Percentiles rank a stretch among this genome's conserved stretches.
phyloP scores from a whole-genome alignment of 1,284 basidiomycete genomes.

The Boletus sp. region DNA sequence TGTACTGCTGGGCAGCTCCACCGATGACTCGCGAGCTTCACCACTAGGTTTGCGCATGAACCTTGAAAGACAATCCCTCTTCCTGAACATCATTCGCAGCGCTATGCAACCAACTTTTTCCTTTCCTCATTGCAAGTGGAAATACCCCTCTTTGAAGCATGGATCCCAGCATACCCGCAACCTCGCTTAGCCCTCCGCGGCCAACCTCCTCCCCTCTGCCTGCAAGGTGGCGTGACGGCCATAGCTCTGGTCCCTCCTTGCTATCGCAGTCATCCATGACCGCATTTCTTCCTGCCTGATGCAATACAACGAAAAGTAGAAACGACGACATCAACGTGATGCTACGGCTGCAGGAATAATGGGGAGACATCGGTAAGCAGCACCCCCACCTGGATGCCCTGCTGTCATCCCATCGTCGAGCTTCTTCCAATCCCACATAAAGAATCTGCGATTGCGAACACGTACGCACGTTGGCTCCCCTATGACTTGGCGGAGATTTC shows the following conservation, averaged over 20 bases:
- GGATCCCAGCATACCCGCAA: conserved; percentile 20
- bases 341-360: conserved; percentile 29
- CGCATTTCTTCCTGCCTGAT: conserved; percentile 27
- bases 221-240: conserved; percentile 30
- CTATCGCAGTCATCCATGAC: conserved; percentile 25
- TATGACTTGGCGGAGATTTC: conserved; percentile 32
- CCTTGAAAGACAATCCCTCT: conserved; percentile 13
- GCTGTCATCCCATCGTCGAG: conserved; percentile 9
- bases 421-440: conserved; percentile 22
- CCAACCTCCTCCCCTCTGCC: conserved; percentile 27
- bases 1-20: conserved; percentile 1
- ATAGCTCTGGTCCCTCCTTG: conserved; percentile 25
- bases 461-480: conserved; percentile 22
- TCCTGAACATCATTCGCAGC: conserved; percentile 7
- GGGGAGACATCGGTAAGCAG: conserved; percentile 26
- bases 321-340: conserved; percentile 34
- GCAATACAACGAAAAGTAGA: conserved; percentile 26
- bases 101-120: conserved; percentile 3
- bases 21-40: neutral
- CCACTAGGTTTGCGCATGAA: conserved; percentile 5
- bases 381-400: conserved; percentile 16
- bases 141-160: conserved; percentile 21
- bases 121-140: conserved; percentile 14
- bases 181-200: conserved; percentile 33
- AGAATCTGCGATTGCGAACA: conserved; percentile 27